Conservation (phyloP, 1,139 yeast genomes). For the Wickerhamiella pararugosa region DNA sequence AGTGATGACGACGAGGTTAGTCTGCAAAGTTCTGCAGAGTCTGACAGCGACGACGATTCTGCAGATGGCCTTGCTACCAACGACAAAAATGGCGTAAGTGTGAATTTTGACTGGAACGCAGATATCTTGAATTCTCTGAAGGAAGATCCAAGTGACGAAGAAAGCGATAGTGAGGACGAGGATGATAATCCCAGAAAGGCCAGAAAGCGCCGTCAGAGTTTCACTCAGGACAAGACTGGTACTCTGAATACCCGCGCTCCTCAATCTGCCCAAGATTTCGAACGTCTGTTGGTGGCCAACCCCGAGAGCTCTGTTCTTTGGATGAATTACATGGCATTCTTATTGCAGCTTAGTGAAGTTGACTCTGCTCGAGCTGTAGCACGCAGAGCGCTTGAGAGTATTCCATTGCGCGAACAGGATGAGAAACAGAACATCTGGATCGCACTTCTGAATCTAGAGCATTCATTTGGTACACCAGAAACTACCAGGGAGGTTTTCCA, state of each 20-base stretch:
- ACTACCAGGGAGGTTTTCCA: constrained; percentile 66
- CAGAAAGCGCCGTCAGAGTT: constrained; percentile 29
- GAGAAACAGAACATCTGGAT: constrained; percentile 94
- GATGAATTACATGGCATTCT: constrained; percentile 99
- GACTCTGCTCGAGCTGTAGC: constrained; percentile 92
- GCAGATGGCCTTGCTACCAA: constrained; percentile 16
- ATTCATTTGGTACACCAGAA: constrained; percentile 79
- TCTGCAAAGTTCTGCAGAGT: constrained; percentile 15
- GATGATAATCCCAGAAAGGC: constrained; percentile 25
- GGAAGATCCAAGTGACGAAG: constrained; percentile 35
- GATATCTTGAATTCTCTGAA: constrained; percentile 48
- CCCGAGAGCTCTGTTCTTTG: constrained; percentile 89
- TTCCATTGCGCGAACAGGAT: constrained; percentile 79
- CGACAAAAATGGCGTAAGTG: constrained; percentile 43
- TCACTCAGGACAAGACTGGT: constrained; percentile 68
- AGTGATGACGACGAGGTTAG: constrained; percentile 16
- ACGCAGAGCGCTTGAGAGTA: constrained; percentile 80
- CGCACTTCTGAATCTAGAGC: constrained; percentile 85
- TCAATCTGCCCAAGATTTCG: constrained; percentile 81
- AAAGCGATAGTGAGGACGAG: constrained; percentile 24
- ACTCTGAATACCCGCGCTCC: constrained; percentile 77
- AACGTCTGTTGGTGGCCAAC: constrained; percentile 74
- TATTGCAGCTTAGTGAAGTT: constrained; percentile 79
- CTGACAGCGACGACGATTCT: constrained; percentile 3
- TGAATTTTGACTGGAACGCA: constrained; percentile 93